A percentile compares a stretch with the other conserved stretches of the same genome.
Evolutionary conservation across 768 basidiomycete species (phyloP).

Genomic region (Mrakia frigida): DNA sequence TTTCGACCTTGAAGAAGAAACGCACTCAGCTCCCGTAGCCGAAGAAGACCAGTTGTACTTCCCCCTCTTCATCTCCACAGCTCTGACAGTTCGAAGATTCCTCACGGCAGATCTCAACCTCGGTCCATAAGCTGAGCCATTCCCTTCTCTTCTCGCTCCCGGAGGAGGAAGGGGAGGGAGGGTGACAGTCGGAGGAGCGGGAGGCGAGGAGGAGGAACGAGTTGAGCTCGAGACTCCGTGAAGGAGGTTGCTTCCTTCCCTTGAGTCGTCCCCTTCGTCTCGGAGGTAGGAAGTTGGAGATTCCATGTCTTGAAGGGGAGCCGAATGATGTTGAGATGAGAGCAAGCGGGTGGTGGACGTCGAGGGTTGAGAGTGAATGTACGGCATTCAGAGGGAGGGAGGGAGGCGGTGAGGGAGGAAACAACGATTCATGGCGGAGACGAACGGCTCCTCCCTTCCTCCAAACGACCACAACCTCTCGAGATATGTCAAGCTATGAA

Average conservation of each 20-base stretch:
- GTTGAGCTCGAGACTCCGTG: too few relatives aligned
- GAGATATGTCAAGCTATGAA: slow-evolving; percentile 13
- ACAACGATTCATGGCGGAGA: too few relatives aligned
- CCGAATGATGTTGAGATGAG: neutral
- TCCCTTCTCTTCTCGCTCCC: neutral
- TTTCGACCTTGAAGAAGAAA: too few relatives aligned
- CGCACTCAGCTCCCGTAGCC: neutral
- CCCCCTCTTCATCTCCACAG: neutral
- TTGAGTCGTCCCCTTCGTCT: too few relatives aligned
- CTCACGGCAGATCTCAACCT: slow-evolving; percentile 8
- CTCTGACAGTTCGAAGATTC: neutral
- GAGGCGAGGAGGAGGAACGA: too few relatives aligned
- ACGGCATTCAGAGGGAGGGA: neutral
- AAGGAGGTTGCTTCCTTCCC: too few relatives aligned
- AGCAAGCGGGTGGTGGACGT: slow-evolving; percentile 1
- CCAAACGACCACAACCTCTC: neutral
- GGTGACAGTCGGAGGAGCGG: too few relatives aligned
- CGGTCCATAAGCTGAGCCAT: neutral
- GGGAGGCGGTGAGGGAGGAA: neutral
- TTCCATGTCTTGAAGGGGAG: neutral
- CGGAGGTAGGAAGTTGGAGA: neutral
- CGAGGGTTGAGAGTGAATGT: neutral
- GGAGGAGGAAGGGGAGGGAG: too few relatives aligned
- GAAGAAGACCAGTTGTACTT: neutral
- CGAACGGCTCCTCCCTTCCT: too few relatives aligned